phyloP scores from a whole-genome alignment of 495 filamentous ascomycete species.

The Tuber aestivum region DNA sequence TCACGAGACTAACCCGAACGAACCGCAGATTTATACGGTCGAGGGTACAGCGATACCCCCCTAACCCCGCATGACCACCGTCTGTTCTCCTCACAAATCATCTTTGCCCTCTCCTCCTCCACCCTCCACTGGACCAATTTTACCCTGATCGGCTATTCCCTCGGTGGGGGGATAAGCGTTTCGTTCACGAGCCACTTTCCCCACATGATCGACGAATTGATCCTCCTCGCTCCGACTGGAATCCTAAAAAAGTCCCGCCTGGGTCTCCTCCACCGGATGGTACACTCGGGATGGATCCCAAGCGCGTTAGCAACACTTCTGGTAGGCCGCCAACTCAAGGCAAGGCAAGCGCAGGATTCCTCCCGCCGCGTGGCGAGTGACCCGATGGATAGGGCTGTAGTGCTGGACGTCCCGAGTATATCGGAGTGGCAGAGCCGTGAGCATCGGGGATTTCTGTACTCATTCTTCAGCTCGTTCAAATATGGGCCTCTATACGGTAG shows the following conservation, averaged over 20 bases:
- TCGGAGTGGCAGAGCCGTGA: constrained; percentile 54
- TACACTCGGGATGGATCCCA: constrained; percentile 31
- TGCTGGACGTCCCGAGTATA: constrained; percentile 45
- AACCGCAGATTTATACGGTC: constrained; percentile 60
- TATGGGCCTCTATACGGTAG: constrained; percentile 54
- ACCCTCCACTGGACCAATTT: constrained; percentile 65
- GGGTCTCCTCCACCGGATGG: constrained; percentile 22
- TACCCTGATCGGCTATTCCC: constrained; percentile 71
- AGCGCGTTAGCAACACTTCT: constrained; percentile 24
- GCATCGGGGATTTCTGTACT: constrained; percentile 53
- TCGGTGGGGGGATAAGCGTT: constrained; percentile 73
- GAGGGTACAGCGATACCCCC: constrained; percentile 71
- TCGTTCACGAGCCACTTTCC: constrained; percentile 70
- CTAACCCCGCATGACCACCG: constrained; percentile 61
- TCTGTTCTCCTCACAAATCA: constrained; percentile 69
- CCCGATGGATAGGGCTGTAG: constrained; percentile 14
- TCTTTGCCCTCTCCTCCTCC: constrained; percentile 65
- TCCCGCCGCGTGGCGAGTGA: constrained; percentile 11
- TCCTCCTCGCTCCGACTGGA: constrained; percentile 73
- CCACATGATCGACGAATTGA: constrained; percentile 57
- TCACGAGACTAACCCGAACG: background rate
- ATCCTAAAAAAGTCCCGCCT: constrained; percentile 20
- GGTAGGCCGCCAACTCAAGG: constrained; percentile 16
- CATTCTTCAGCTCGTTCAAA: constrained; percentile 54
- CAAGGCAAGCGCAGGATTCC: constrained; percentile 4